A percentile compares a stretch with the other conserved stretches of the same genome.
These are phyloP conservation scores for Hondaea fermentalgiana DNA, from an alignment of 108 stramenopile species.

Conservation along the genomic window DNA sequence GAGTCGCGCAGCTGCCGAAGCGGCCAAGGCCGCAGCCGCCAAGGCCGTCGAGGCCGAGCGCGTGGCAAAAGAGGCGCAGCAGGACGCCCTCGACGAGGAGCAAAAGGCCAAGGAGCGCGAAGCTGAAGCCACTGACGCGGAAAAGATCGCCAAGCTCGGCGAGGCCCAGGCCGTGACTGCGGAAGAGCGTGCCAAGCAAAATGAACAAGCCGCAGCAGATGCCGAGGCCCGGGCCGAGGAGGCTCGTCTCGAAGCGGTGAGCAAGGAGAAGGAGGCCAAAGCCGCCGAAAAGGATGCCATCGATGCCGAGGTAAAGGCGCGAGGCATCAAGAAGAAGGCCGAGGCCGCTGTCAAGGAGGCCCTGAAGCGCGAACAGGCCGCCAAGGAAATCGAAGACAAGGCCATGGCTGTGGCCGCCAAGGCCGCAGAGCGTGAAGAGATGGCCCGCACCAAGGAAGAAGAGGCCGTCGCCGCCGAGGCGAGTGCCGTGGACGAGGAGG, in stretches of 20 bases:
- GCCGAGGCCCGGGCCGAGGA: not conserved
- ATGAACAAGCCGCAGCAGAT: not conserved
- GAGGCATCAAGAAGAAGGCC: not conserved
- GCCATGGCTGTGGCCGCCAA: not conserved
- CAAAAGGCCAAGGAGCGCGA: not conserved
- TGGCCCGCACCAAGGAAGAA: not conserved
- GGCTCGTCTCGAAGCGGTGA: not conserved
- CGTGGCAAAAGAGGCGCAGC: not conserved
- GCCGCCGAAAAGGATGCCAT: not conserved
- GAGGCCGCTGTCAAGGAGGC: not conserved
- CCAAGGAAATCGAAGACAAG: not conserved
- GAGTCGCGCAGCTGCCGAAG: not conserved
- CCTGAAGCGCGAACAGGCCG: not conserved
- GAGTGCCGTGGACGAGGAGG: not conserved
- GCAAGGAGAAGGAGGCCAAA: not conserved
- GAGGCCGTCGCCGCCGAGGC: not conserved
- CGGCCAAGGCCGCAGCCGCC: not conserved
- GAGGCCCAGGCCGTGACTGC: not conserved
- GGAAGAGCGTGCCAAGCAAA: not conserved
- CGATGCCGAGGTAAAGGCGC: not conserved
- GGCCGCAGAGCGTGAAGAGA: not conserved
- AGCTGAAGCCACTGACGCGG: not conserved
- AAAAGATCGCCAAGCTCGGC: not conserved
- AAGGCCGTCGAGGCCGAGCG: not conserved
- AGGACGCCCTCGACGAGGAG: not conserved